Evolutionary conservation across 2,329 filamentous ascomycete genomes (phyloP), one percentile per base, ranked within the genome.

Genomic region (Fusarium concolor): DNA sequence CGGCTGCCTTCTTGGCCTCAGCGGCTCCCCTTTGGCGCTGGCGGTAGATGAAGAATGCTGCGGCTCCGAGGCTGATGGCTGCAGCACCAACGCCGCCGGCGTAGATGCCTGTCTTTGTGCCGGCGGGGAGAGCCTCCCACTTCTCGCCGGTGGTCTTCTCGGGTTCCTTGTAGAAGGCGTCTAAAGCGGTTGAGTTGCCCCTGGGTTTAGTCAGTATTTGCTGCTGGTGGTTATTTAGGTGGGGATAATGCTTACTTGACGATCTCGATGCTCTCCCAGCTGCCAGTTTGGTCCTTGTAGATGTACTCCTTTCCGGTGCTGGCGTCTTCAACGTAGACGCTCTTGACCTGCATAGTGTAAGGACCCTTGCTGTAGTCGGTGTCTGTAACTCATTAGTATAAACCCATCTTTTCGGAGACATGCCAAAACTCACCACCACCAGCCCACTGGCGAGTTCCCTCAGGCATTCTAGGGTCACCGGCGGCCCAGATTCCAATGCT

Each of bases 261-360:
- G 31, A 85, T 76, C 69, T 90, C 82, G 76, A 92, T 91, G 79
- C 89, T 91, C 72, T 89, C 72, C 82, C 83, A 91, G 53, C 79
- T 81, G 51, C 91, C 91, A 2, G 84, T 82, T 38, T 80, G 80
- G 74, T 92, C 90, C 26, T 83, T 82, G 71, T 87, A 94, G 44
- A 84, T 78, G 75, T 94, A 94, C 71, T 87, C 86, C 70, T 87
- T 87, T 58, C 88, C 87, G 49, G 83, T 86, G 74, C 86, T 87
- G 79, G 86, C 87, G 70, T 90, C 87, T 54, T 88, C 80, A 3
- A 88, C 76, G 18, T 75, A 76, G 14, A 82, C 82, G 29, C 84
- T 87, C 82, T 92, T 87, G 68, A 95, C 85, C 62, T 87, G 88
- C 92, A 94, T 94, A 71, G 84, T 89, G 81, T 87, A 95, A 1